Evolutionary conservation across 2,329 filamentous ascomycete species (phyloP), one percentile per base, ranked within the genome.

Genomic region (Colletotrichum truncatum): DNA sequence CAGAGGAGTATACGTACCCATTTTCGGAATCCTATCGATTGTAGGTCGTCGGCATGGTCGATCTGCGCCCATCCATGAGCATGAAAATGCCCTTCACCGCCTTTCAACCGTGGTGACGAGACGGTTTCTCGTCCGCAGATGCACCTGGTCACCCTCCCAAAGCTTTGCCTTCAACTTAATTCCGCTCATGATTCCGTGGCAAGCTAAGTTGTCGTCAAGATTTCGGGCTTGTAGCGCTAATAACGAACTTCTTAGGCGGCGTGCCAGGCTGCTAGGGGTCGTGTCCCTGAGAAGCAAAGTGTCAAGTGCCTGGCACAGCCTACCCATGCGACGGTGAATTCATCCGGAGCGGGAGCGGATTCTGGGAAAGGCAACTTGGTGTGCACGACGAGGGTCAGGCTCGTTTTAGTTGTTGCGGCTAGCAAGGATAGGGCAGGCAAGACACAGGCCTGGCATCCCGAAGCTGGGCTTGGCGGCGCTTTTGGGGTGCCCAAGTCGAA

Each of bases 301-400:
- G 62, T 65, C 41, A 61, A 61, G 49, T 55, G 57, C 49, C 62
- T 62, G 26, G 26, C 41, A 57, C 48, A 61, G 62, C 56, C 56
- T 49, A 65, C 62, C 56, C 62, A 61, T 62, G 62, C 62, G 57
- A 62, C 57, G 62, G 41, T 65, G 59, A 66, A 58, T 66, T 57
- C 59, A 64, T 46, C 64, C 59, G 51, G 64, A 45, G 53, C 64
- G 60, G 58, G 64, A 64, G 64, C 58, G 36, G 49, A 65, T 36
- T 46, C 41, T 65, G 57, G 57, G 39, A 55, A 55, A 41, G 26
- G 57, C 34, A 48, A 32, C 62, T 43, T 39, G 57, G 57, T 45
- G 55, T 62, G 57, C 28, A 62, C 36, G 36, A 52, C 59, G 46
- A 64, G 59, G 30, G 52, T 58, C 53, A 58, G 59, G 52, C 59